These are phyloP conservation scores for Cyclanthera cordifolia DNA, from an alignment of 306 rosid species.

Conservation along the genomic window DNA sequence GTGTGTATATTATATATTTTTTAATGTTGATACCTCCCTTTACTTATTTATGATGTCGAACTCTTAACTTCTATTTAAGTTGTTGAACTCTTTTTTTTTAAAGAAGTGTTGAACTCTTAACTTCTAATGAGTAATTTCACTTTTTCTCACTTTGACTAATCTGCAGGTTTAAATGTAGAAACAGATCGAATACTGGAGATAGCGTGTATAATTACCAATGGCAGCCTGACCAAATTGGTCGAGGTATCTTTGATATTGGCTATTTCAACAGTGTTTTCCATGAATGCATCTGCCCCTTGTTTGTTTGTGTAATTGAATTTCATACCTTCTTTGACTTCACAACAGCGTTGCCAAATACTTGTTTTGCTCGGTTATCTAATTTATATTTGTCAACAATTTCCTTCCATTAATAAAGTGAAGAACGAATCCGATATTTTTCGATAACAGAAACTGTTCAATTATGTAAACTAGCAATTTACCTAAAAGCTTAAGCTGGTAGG, in stretches of 20 bases:
- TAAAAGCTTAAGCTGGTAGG: too few species aligned
- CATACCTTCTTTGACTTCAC: not conserved
- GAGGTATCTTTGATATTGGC: slow-evolving; percentile 43
- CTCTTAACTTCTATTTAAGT: not conserved
- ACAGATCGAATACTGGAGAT: slow-evolving; percentile 84
- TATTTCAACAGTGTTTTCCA: slow-evolving; percentile 5
- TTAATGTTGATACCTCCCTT: too few species aligned
- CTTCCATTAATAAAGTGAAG: not conserved
- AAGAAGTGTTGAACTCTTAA: too few species aligned
- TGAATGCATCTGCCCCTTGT: not conserved
- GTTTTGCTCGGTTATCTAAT: not conserved
- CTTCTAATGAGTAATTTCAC: not conserved
- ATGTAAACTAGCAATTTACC: too few species aligned
- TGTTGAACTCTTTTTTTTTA: not conserved
- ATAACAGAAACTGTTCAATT: too few species aligned
- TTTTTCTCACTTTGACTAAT: not conserved
- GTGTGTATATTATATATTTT: too few species aligned
- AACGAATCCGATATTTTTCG: not conserved
- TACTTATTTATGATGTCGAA: not conserved
- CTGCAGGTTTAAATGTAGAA: slow-evolving; percentile 72
- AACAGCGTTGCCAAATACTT: not conserved
- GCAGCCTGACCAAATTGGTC: slow-evolving; percentile 48
- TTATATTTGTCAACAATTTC: not conserved
- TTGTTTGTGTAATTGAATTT: slow-evolving; percentile 12
- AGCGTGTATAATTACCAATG: slow-evolving; percentile 88